Base-by-base conservation (phyloP, 75 land plant genomes). In the Chamaecyparis obtusa region DNA sequence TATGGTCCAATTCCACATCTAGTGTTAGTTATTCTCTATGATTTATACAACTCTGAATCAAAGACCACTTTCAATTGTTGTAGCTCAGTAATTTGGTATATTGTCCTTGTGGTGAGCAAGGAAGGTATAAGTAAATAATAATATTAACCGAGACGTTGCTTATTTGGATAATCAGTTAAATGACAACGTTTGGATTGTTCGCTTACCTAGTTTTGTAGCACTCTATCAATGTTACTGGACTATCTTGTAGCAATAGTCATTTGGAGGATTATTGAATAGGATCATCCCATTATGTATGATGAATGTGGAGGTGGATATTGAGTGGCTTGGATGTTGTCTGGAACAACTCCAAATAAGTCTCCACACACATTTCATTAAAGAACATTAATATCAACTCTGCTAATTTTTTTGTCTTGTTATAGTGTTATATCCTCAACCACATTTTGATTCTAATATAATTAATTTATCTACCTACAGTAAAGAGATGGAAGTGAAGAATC, bases 401-500 rank as follows among this genome's bases (percentile, higher is more conserved):
- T 81, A 80, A n/a, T 46, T 81, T 81, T 27, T 81, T 81, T 9
- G 49, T 46, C 30, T 19, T 27, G 33, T 37, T 81, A 49, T 44
- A 51, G 3, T 46, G 33, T n/a, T 81, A 81, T 39, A 81, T 81
- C 51, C 49, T 46, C 30, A n/a, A 4, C 32, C 83, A 81, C 48
- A 81, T 41, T 27, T 81, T 24, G 9, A 44, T 36, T 84, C 24
- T 36, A 86, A 86, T 86, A 33, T 76, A 13, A 15, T 39, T 32
- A 71, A n/a, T 2, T 35, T n/a, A n/a, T n/a, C n/a, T n/a, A n/a
- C 78, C 24, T 43, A 35, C 76, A 89, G 90, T 89, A 89, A 60
- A 88, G 90, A 88, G 90, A 89, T 88, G 90, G 89, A 8, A 55
- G 56, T 88, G 90, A 89, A 89, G 90, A 89, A 83, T 89, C 90